These are phyloP conservation scores for Arabidopsis hybrid DNA, from an alignment of 441 rosid species.

Conservation along the genomic window DNA sequence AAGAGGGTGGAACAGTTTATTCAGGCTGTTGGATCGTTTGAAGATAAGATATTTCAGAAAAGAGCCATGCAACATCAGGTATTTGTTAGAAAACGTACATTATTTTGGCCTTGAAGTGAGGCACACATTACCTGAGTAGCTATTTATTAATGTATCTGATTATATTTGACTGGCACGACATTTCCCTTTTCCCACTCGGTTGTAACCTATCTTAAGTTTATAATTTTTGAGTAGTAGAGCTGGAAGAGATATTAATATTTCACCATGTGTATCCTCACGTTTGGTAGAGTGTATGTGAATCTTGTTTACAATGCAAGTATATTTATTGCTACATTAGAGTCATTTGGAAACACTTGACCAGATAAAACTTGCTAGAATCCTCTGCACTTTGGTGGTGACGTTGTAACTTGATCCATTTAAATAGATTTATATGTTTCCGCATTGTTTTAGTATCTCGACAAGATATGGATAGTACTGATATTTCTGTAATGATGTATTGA, in stretches of 20 bases:
- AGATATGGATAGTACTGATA: neutral
- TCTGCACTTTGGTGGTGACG: too few species aligned
- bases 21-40: constrained; percentile 91
- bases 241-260: constrained; percentile 6
- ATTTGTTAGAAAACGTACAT: constrained; percentile 3
- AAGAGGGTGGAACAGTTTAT: constrained; percentile 87
- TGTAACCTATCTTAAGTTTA: neutral
- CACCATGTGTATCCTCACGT: neutral
- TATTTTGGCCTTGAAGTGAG: constrained; percentile 8
- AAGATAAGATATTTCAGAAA: constrained; percentile 96
- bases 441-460: neutral
- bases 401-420: too few species aligned
- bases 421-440: too few species aligned
- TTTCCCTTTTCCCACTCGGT: constrained; percentile 8
- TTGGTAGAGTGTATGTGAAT: constrained; percentile 14
- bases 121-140: constrained; percentile 1
- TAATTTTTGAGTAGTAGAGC: constrained; percentile 2
- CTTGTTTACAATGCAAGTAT: constrained; percentile 1
- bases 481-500: constrained; percentile 15
- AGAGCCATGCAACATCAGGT: constrained; percentile 91
- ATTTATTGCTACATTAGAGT: constrained; percentile 11
- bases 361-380: constrained; percentile 9
- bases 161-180: constrained; percentile 7
- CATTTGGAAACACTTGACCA: constrained; percentile 6
- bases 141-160: constrained; percentile 9